phyloP scores from a whole-genome alignment of 1,284 basidiomycete species.

The Ustilago xerochloae region DNA sequence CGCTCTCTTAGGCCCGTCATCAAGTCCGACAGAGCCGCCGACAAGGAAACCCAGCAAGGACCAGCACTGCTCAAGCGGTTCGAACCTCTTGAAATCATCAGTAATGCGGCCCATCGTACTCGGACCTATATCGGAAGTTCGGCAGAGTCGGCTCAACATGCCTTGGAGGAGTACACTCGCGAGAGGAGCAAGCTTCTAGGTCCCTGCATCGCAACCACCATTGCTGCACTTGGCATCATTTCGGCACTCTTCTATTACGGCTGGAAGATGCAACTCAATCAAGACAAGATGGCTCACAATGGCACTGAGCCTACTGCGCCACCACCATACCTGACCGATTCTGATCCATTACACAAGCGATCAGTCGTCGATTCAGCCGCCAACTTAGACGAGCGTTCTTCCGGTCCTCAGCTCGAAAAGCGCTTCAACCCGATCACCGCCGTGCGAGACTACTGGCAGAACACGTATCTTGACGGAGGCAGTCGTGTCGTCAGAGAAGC shows the following conservation, averaged over 20 bases:
- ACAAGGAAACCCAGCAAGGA: neutral
- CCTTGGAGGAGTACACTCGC: neutral
- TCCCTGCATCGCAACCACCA: neutral
- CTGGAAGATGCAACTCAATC: neutral
- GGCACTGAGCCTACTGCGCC: neutral
- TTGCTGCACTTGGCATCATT: neutral
- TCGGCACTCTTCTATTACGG: neutral
- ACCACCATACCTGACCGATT: neutral
- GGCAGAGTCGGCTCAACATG: neutral
- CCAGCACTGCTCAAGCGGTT: neutral
- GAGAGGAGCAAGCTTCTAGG: neutral
- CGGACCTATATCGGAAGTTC: neutral
- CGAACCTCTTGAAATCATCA: constrained; percentile 1
- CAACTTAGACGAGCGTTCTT: neutral
- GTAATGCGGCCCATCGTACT: neutral
- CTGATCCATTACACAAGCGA: neutral
- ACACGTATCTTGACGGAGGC: neutral
- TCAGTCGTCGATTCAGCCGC: neutral
- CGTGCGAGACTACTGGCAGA: neutral
- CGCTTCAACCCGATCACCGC: constrained; percentile 1
- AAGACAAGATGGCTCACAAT: neutral
- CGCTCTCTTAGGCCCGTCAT: neutral
- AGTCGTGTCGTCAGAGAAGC: neutral
- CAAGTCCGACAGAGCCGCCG: neutral
- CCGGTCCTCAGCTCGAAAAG: neutral